Evolutionary conservation across 1,284 basidiomycete species (phyloP).

Genomic region (Ustilago shanxiensis): DNA sequence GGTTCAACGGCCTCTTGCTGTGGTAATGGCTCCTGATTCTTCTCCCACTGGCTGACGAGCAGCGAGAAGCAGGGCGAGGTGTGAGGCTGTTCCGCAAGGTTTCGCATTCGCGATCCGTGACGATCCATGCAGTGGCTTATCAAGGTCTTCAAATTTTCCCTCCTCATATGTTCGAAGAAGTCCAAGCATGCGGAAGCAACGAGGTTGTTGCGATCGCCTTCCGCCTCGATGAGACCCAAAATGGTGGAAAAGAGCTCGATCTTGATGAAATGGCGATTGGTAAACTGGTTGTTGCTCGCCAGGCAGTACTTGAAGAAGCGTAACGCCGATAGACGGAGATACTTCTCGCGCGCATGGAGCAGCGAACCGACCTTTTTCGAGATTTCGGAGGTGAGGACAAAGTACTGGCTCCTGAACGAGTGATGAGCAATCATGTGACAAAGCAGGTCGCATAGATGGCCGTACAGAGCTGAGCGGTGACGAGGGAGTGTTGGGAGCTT

Average conservation of each 20-base stretch:
- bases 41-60: slow-evolving; percentile 86
- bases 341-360: slow-evolving; percentile 86
- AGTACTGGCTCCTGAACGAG: slow-evolving; percentile 85
- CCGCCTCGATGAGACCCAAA: slow-evolving; percentile 82
- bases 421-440: slow-evolving; percentile 90
- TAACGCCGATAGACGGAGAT: slow-evolving; percentile 76
- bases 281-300: slow-evolving; percentile 86
- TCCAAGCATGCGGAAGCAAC: slow-evolving; percentile 94
- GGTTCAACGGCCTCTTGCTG: slow-evolving; percentile 21
- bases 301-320: slow-evolving; percentile 90
- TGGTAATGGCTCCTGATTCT: slow-evolving; percentile 79
- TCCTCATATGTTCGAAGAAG: slow-evolving; percentile 89
- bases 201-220: slow-evolving; percentile 89
- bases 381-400: slow-evolving; percentile 75
- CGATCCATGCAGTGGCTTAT: slow-evolving; percentile 86
- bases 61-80: slow-evolving; percentile 80
- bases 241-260: slow-evolving; percentile 85
- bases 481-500: slow-evolving; percentile 35
- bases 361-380: slow-evolving; percentile 59
- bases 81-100: slow-evolving; percentile 76
- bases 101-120: slow-evolving; percentile 78
- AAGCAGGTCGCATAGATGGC: slow-evolving; percentile 81
- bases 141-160: slow-evolving; percentile 80
- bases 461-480: slow-evolving; percentile 62
- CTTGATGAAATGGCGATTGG: slow-evolving; percentile 86